Base-by-base conservation (phyloP, 306 rosid genomes). In the Biancaea sappan region DNA sequence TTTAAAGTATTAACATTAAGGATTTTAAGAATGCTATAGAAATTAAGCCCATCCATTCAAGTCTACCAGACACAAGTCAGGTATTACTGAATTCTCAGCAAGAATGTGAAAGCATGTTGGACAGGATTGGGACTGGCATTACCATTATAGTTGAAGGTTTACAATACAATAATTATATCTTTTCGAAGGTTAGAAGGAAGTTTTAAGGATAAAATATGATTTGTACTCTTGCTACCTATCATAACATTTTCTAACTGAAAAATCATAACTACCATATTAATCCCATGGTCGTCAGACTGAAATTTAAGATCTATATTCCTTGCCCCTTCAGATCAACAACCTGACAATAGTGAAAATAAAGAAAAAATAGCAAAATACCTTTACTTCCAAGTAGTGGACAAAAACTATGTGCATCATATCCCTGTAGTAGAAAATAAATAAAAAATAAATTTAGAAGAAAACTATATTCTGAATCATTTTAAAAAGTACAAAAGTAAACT, bases 381-480 rank as follows among this genome's bases (percentile, higher is more conserved):
- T 90, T 48, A 92, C 96, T 82, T 92, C 94, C 88, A 92, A 84
- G 86, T 92, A 92, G 85, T 92, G 98, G 74, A 92, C 98, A 79
- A 92, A 92, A 75, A 92, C 98, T 44, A 92, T 92, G 82, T 92
- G 94, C 96, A 82, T 89, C 88, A 91, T 84, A 51, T 90, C 89
- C 90, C 98, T 92, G 87, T 88, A 86, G 76, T 56, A 52, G n/a
- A n/a, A n/a, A n/a, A n/a, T n/a, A n/a, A n/a, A n/a, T n/a, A n/a
- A n/a, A n/a, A 84, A 81, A 71, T 29, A 75, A 59, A 60, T 58
- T 78, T 70, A 43, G 43, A 74, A 61, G 38, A 57, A 41, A 79
- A 74, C 25, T 43, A 75, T 28, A 63, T 78, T 53, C 12, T 48
- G 37, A 74, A 74, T 52, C 79, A 60, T 22, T 9, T 41, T 58